A percentile compares a stretch with the other conserved stretches of the same genome.
Conservation (phyloP, 2,329 filamentous ascomycete species). For the Venturiaceae sp. region DNA sequence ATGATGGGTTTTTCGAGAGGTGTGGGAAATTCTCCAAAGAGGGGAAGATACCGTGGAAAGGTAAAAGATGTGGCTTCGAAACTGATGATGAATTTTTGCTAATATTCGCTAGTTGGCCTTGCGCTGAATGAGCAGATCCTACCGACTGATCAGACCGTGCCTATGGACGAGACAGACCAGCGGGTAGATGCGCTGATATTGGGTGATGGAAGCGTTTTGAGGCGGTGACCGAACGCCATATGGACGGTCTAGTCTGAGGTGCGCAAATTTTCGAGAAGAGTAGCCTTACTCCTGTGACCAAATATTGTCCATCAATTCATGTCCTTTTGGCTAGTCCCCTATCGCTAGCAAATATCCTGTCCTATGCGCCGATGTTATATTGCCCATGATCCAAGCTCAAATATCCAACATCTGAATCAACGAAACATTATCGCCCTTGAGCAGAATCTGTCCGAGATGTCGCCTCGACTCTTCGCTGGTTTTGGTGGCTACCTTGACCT, state of each 20-base stretch:
- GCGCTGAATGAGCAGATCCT: conserved; percentile 82
- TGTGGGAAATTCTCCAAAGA: conserved; percentile 40
- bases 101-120: conserved; percentile 52
- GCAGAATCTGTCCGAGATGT: conserved; percentile 70
- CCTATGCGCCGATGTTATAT: neutral
- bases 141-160: conserved; percentile 53
- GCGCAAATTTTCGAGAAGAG: neutral
- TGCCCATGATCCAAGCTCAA: neutral
- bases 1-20: conserved; percentile 82
- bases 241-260: neutral
- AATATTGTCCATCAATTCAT: neutral
- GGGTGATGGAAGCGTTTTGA: conserved; percentile 51
- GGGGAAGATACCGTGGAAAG: conserved; percentile 1
- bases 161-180: conserved; percentile 68
- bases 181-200: conserved; percentile 68
- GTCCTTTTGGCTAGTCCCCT: neutral
- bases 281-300: neutral
- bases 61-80: neutral
- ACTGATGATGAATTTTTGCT: neutral
- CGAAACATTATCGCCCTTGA: conserved; percentile 83
- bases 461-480: conserved; percentile 65
- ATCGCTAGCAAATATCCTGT: neutral
- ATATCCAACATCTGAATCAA: conserved; percentile 48
- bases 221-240: conserved; percentile 5
- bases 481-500: conserved; percentile 80